Percentiles rank a stretch among this genome's conserved stretches.
Evolutionary conservation across 345 rosid genomes (phyloP).

Genomic region (Euphorbia lathyris): DNA sequence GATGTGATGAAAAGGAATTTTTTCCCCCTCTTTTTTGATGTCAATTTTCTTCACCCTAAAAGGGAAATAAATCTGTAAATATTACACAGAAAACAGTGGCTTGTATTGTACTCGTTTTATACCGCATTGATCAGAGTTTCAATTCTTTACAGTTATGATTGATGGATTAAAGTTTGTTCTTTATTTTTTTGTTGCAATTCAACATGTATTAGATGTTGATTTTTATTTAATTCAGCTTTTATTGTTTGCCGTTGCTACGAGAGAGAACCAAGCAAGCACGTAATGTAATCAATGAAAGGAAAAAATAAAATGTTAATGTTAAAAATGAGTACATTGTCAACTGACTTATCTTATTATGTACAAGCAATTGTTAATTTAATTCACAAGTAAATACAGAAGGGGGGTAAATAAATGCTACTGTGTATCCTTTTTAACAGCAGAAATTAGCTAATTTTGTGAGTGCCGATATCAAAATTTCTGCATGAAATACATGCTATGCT

Average conservation of each 20-base stretch:
- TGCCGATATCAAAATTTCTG: constrained; percentile 16
- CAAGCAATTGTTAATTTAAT: constrained; percentile 15
- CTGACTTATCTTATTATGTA: constrained; percentile 3
- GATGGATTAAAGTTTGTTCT: too few relatives aligned
- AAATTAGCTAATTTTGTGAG: neutral
- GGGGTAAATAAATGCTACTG: constrained; percentile 1
- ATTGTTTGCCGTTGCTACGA: too few relatives aligned
- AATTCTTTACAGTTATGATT: too few relatives aligned
- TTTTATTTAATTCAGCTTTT: too few relatives aligned
- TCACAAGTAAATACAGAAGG: constrained; percentile 7
- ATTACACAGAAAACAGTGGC: neutral
- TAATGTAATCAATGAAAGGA: too few relatives aligned
- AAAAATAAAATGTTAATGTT: too few relatives aligned
- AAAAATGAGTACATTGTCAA: neutral
- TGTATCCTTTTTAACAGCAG: constrained; percentile 1
- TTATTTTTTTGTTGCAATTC: too few relatives aligned
- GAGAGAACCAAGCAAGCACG: too few relatives aligned
- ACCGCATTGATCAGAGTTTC: too few relatives aligned
- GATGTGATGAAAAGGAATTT: constrained; percentile 1
- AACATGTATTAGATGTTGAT: too few relatives aligned
- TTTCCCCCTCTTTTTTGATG: too few relatives aligned
- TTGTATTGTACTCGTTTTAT: too few relatives aligned
- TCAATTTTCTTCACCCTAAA: neutral
- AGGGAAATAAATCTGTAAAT: neutral
- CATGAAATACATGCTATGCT: constrained; percentile 18